Conservation (phyloP, 805 yeast species). For the Ogataea pini region DNA sequence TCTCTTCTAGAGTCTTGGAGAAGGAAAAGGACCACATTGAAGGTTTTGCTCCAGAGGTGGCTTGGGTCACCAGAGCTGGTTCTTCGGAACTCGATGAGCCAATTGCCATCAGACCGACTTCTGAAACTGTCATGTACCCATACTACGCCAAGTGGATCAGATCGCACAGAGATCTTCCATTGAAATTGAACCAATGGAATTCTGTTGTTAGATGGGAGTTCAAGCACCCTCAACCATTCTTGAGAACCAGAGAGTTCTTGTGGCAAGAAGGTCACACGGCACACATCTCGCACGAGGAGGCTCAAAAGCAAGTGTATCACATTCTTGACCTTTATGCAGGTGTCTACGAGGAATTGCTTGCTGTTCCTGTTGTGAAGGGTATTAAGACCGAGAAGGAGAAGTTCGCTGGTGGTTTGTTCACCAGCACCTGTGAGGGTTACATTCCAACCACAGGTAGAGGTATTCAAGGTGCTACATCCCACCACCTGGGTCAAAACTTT, state of each 20-base stretch:
- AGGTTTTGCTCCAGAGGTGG: conserved; percentile 99
- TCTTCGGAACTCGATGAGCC: conserved; percentile 93
- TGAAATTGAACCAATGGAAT: conserved; percentile 98
- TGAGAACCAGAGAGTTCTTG: conserved; percentile 97
- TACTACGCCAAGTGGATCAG: conserved; percentile 99
- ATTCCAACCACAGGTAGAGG: conserved; percentile 99
- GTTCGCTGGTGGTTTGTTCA: conserved; percentile 96
- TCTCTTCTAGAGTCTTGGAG: conserved; percentile 87
- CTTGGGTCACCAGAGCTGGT: conserved; percentile 99
- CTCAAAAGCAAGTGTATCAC: conserved; percentile 78
- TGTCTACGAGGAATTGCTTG: conserved; percentile 86
- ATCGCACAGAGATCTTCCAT: conserved; percentile 96
- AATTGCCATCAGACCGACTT: conserved; percentile 98
- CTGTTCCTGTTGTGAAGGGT: conserved; percentile 97
- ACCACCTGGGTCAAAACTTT: conserved; percentile 96
- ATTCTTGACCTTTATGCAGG: conserved; percentile 85
- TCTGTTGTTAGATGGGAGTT: conserved; percentile 99
- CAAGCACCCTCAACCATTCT: conserved; percentile 98
- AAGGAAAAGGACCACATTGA: conserved; percentile 98
- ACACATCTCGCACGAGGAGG: conserved; percentile 80
- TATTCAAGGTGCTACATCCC: conserved; percentile 99
- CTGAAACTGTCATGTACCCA: conserved; percentile 99
- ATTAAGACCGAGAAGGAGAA: conserved; percentile 95
- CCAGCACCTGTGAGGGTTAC: conserved; percentile 95
- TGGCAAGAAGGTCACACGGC: conserved; percentile 99